A percentile compares a stretch with the other conserved stretches of the same genome.
These are phyloP conservation scores for Castanea sativa DNA, from an alignment of 306 rosid genomes.

Conservation along the genomic window DNA sequence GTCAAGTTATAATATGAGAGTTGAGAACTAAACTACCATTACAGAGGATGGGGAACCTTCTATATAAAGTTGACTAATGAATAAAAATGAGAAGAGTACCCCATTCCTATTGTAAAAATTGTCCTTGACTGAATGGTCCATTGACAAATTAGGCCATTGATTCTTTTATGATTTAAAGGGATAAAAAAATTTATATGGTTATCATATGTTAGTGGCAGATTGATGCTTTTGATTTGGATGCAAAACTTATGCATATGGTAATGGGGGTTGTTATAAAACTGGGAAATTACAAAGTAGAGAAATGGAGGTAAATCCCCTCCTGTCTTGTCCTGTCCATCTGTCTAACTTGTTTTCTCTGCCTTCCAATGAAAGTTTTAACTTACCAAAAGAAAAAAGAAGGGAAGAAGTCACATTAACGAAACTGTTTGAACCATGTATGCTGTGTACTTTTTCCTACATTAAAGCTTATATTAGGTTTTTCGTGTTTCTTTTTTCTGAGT, in stretches of 20 bases:
- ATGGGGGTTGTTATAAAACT: neutral
- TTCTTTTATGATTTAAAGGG: neutral
- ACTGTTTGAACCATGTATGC: neutral
- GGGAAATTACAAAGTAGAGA: neutral
- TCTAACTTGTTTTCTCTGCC: too few relatives aligned
- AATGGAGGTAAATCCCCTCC: too few relatives aligned
- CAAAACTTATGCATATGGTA: neutral
- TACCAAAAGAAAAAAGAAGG: too few relatives aligned
- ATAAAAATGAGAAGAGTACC: neutral
- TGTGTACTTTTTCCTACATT: neutral
- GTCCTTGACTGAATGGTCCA: neutral
- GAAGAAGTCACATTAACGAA: too few relatives aligned
- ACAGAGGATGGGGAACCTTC: neutral
- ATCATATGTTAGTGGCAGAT: neutral
- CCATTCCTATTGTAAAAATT: neutral
- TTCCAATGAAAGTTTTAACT: too few relatives aligned
- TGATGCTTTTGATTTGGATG: neutral
- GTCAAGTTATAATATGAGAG: neutral
- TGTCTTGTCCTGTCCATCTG: too few relatives aligned
- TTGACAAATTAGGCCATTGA: neutral
- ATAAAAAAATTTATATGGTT: neutral
- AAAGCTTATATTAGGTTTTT: constrained; percentile 3
- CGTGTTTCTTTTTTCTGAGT: constrained; percentile 3
- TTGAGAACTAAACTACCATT: neutral
- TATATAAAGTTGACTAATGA: neutral